phyloP scores from a whole-genome alignment of 345 rosid genomes.

The Gossypium mustelinum region DNA sequence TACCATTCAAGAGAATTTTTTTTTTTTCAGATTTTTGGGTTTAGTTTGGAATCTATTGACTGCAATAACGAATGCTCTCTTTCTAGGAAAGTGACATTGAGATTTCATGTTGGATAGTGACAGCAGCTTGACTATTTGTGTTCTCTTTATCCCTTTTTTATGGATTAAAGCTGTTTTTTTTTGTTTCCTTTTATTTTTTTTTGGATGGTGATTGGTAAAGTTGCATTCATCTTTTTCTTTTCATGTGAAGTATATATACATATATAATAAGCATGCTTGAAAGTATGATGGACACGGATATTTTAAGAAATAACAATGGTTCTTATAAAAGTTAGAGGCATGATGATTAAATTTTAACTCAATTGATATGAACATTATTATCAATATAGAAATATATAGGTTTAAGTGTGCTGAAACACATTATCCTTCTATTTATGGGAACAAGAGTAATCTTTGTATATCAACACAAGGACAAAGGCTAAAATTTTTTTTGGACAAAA shows the following conservation, averaged over 20 bases:
- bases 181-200: neutral
- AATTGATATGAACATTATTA: fast-evolving
- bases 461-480: too few relatives aligned
- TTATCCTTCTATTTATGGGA: fast-evolving
- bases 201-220: neutral
- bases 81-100: neutral
- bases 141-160: neutral
- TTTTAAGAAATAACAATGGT: too few relatives aligned
- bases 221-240: neutral
- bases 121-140: neutral
- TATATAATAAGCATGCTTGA: too few relatives aligned
- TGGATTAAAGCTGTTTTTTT: neutral
- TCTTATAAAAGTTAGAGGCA: too few relatives aligned
- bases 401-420: fast-evolving
- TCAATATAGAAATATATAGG: fast-evolving
- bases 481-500: too few relatives aligned
- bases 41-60: constrained; percentile 1
- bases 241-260: neutral
- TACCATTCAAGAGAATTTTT: neutral
- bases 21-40: neutral
- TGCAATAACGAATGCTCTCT: neutral
- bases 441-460: fast-evolving
- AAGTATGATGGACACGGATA: too few relatives aligned
- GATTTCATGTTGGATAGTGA: neutral
- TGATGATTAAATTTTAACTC: too few relatives aligned